Percentiles rank a stretch among this genome's conserved stretches.
phyloP scores from a whole-genome alignment of 139 green algal species.

The Tetradesmus obliquus region DNA sequence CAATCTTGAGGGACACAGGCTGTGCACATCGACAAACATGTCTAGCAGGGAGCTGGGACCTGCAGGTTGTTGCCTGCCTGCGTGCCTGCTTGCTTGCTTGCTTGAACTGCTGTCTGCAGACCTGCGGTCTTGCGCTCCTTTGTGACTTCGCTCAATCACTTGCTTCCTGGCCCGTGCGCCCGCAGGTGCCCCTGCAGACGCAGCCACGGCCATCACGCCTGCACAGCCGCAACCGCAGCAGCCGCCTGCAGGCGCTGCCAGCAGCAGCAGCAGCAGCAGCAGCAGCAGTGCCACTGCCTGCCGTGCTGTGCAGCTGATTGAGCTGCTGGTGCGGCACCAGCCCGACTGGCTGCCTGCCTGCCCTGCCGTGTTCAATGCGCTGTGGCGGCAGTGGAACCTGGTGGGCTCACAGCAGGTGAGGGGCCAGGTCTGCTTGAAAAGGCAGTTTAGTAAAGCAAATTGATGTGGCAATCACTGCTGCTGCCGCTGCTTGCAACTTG shows the following conservation, averaged over 20 bases:
- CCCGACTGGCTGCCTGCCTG: conserved; percentile 78
- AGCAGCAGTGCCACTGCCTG: conserved; percentile 44
- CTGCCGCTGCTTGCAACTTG: not conserved
- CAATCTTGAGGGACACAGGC: no score
- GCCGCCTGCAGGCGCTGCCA: not conserved
- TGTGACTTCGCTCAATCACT: not conserved
- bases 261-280: not conserved
- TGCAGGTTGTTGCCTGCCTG: not conserved
- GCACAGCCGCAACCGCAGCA: not conserved
- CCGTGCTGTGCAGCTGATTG: conserved; percentile 85
- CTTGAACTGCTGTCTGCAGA: not conserved
- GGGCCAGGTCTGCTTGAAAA: not conserved
- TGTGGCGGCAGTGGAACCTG: conserved; percentile 68
- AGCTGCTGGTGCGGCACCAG: conserved; percentile 78
- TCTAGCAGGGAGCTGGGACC: no score
- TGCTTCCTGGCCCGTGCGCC: not conserved
- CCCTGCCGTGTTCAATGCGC: conserved; percentile 56
- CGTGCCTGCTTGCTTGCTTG: not conserved
- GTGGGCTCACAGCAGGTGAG: not conserved
- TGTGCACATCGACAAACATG: no score
- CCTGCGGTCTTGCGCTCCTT: no score
- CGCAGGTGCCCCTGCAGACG: conserved; percentile 19
- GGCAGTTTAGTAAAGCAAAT: no score
- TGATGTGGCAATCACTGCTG: no score
- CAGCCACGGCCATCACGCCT: not conserved